Conservation (phyloP, 768 basidiomycete genomes). For the Lactarius hatsudake region DNA sequence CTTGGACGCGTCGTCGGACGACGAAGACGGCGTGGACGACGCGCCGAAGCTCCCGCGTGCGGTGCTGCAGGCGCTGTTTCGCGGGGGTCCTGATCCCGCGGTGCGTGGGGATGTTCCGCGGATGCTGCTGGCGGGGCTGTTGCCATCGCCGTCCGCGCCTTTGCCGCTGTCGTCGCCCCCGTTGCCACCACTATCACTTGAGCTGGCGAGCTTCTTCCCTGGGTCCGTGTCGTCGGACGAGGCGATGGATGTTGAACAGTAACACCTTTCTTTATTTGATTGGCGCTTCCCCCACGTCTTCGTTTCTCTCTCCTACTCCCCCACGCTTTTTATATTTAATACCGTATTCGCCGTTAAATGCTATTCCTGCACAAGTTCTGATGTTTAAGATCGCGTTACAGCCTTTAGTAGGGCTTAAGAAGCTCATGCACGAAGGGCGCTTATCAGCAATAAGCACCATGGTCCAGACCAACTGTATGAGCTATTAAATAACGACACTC, state of each 20-base stretch:
- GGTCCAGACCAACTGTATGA: too few relatives aligned
- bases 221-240: slow-evolving; percentile 6
- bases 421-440: background rate
- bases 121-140: background rate
- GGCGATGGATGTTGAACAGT: slow-evolving; percentile 22
- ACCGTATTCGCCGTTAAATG: background rate
- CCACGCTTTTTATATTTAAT: background rate
- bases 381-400: background rate
- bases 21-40: slow-evolving; percentile 18
- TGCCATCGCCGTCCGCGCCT: background rate
- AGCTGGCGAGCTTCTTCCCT: background rate
- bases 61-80: slow-evolving; percentile 12
- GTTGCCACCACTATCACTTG: background rate
- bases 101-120: background rate
- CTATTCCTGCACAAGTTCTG: background rate
- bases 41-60: slow-evolving; percentile 21
- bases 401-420: background rate
- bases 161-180: background rate
- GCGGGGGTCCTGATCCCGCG: slow-evolving; percentile 1
- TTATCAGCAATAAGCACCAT: background rate
- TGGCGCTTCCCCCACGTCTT: background rate
- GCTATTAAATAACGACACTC: background rate
- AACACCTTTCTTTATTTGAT: background rate
- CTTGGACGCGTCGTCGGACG: slow-evolving; percentile 26
- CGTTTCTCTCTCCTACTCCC: background rate